Percentiles rank a stretch among this genome's conserved stretches.
Conservation (phyloP, 495 filamentous ascomycete species). For the Xylaria flabelliformis region DNA sequence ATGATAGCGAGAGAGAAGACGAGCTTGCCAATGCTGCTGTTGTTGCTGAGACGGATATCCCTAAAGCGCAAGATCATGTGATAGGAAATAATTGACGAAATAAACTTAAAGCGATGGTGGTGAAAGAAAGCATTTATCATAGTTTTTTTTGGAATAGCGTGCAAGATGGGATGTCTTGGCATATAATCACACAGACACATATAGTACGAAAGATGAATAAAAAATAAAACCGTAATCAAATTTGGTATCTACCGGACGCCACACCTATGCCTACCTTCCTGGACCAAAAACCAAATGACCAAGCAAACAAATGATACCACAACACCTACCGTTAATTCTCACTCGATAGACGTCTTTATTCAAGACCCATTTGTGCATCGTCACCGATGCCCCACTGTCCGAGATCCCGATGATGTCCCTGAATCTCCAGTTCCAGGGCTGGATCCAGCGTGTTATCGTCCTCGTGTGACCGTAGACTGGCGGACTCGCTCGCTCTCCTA, state of each 20-base stretch:
- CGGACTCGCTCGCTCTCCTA: conserved; percentile 44
- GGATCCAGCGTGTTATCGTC: conserved; percentile 44
- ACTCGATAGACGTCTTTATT: conserved; percentile 33
- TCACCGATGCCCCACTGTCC: conserved; percentile 61
- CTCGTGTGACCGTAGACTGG: conserved; percentile 43
- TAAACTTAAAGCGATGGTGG: neutral
- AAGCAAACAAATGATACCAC: neutral
- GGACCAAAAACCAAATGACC: neutral
- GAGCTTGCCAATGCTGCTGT: neutral
- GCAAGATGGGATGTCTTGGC: neutral
- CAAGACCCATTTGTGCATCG: conserved; percentile 60
- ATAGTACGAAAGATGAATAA: neutral
- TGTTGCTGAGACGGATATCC: neutral
- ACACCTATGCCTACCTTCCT: conserved; percentile 10
- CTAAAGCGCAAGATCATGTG: neutral
- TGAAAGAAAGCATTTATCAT: neutral
- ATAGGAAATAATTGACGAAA: neutral
- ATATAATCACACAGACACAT: neutral
- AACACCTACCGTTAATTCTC: neutral
- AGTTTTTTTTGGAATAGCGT: neutral
- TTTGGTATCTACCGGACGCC: conserved; percentile 45
- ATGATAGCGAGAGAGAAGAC: conserved; percentile 16
- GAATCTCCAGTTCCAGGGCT: conserved; percentile 45
- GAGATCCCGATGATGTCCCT: conserved; percentile 52
- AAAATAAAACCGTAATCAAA: conserved; percentile 26